Evolutionary conservation across 495 filamentous ascomycete species (phyloP), one percentile per base, ranked within the genome.

Genomic region (Aspergillus bertholletiae): DNA sequence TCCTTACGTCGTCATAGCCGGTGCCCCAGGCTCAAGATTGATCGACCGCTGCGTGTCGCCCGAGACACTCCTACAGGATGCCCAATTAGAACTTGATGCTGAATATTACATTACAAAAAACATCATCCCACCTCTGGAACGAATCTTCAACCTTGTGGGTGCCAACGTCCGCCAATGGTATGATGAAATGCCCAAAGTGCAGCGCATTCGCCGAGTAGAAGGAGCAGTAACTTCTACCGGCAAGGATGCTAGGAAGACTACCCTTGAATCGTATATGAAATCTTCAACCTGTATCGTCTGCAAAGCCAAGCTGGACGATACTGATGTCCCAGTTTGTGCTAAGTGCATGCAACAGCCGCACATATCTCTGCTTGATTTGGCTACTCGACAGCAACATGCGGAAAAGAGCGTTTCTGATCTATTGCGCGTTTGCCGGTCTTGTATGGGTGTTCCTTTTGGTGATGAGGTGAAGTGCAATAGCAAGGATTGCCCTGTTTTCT

Each of bases 91-190:
- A 57, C 78, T 98, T n/a, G 94, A 98, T 62, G 83, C 92, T 0
- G 92, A 96, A 61, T 98, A 98, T 70, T 98, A 98, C 70, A 97
- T 97, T 59, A 80, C 80, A 7, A 97, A 96, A 75, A 97, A 96
- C 62, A 63, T 98, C 22, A 94, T 98, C 46, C 95, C 95, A 18
- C 94, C 94, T 3, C 79, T 98, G 3, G 94, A 96, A 70, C 84
- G 94, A 13, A 97, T 98, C 49, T 97, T 98, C 78, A 96, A 95
- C 66, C 84, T 98, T 12, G 90, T 97, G 23, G 94, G 94, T 27
- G 94, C 92, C 18, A 95, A 95, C 68, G 88, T 97, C 12, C 78
- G 88, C 15, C 78, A 82, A 51, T 98, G 94, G 94, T 97, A 92
- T 56, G 92, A 96, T 50, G 90, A 96, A 69, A 96, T 96, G 90